Evolutionary conservation across 768 basidiomycete genomes (phyloP).

Genomic region (Infundibulicybe gibba): DNA sequence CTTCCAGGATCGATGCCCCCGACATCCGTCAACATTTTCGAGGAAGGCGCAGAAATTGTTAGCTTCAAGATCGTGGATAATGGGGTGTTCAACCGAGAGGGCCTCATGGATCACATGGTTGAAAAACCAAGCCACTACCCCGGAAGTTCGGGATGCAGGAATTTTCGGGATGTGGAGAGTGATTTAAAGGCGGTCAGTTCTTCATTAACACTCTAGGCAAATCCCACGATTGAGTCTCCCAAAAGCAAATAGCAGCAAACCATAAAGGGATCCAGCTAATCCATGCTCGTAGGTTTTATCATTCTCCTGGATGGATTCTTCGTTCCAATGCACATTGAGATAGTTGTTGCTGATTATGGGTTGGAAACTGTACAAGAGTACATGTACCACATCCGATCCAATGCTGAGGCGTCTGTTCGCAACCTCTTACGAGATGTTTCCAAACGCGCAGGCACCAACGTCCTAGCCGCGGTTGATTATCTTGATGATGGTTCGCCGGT

Average conservation of each 20-base stretch:
- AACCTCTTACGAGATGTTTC: constrained; percentile 75
- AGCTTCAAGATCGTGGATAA: constrained; percentile 88
- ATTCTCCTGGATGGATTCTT: background rate
- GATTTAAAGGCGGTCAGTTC: constrained; percentile 80
- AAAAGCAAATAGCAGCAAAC: constrained; percentile 90
- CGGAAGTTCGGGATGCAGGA: constrained; percentile 84
- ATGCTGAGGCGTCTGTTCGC: constrained; percentile 86
- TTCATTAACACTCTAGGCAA: background rate
- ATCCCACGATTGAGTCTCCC: constrained; percentile 4
- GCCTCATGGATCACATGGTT: constrained; percentile 76
- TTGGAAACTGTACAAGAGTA: constrained; percentile 88
- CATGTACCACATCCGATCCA: constrained; percentile 87
- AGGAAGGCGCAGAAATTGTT: constrained; percentile 90
- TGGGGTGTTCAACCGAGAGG: constrained; percentile 76
- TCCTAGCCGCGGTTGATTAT: constrained; percentile 74
- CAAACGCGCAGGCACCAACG: constrained; percentile 59
- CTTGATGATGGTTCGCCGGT: constrained; percentile 88
- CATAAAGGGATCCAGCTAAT: constrained; percentile 88
- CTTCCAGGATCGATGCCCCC: constrained; percentile 96
- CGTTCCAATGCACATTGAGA: background rate
- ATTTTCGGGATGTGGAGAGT: constrained; percentile 86
- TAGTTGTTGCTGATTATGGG: constrained; percentile 85
- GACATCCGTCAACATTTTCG: constrained; percentile 84
- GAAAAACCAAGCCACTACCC: constrained; percentile 78
- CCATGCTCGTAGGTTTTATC: constrained; percentile 41